phyloP scores from a whole-genome alignment of 2,329 filamentous ascomycete genomes.

The Nannizziopsis arthrosporioides region DNA sequence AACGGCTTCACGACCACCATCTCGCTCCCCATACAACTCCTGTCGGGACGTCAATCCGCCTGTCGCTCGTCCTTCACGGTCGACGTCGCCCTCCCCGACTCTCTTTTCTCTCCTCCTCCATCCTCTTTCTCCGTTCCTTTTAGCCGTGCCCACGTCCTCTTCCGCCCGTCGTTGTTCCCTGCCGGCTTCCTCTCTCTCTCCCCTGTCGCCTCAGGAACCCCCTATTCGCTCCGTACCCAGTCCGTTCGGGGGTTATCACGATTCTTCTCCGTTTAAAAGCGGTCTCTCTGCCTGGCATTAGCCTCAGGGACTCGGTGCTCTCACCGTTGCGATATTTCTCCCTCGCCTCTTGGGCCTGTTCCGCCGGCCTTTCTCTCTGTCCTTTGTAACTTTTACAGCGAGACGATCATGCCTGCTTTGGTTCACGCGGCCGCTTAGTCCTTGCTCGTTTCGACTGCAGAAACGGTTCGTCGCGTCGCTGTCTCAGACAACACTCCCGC shows the following conservation, averaged over 20 bases:
- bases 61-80: constrained; percentile 5
- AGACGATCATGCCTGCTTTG: constrained; percentile 15
- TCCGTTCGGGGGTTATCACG: no score
- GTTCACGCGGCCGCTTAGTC: constrained; percentile 6
- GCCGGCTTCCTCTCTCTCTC: neutral
- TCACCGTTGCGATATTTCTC: neutral
- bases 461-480: constrained; percentile 11
- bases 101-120: neutral
- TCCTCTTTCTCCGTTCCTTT: neutral
- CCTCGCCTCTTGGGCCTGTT: neutral
- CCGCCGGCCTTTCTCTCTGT: constrained; percentile 4
- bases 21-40: constrained; percentile 1
- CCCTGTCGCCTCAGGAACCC: neutral
- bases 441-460: constrained; percentile 6
- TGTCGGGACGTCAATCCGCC: constrained; percentile 3
- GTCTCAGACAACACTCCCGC: constrained; percentile 11
- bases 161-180: no score
- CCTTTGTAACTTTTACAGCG: constrained; percentile 1
- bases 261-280: no score
- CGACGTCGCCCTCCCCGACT: neutral
- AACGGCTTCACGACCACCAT: neutral
- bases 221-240: no score
- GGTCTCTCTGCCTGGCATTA: no score
- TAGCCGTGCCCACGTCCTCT: neutral
- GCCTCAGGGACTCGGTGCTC: no score